A percentile compares a stretch with the other conserved stretches of the same genome.
These are phyloP conservation scores for Fomitiporia mediterranea DNA, from an alignment of 1,284 basidiomycete genomes.

Conservation along the genomic window DNA sequence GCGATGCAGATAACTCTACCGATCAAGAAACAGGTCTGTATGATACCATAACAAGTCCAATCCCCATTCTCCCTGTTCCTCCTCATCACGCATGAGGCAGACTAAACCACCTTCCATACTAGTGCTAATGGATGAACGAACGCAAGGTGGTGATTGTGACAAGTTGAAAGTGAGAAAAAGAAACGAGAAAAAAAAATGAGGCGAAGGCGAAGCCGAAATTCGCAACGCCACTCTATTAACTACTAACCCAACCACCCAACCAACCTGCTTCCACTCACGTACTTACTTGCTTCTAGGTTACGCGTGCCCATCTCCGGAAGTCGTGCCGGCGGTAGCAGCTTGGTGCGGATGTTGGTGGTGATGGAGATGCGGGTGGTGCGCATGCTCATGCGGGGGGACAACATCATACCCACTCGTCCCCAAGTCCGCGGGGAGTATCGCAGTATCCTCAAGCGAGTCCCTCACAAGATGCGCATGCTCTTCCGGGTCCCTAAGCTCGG, in stretches of 20 bases:
- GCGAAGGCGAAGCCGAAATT: background rate
- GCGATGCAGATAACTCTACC: background rate
- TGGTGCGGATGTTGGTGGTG: too few relatives aligned
- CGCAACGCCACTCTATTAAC: background rate
- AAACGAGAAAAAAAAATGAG: background rate
- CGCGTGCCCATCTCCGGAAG: background rate
- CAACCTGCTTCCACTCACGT: background rate
- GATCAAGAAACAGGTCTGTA: background rate
- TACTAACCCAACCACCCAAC: background rate
- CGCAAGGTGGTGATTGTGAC: background rate
- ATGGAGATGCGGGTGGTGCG: too few relatives aligned
- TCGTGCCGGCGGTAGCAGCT: background rate
- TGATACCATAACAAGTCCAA: background rate
- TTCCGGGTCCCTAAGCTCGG: slow-evolving; percentile 39
- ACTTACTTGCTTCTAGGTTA: slow-evolving; percentile 13
- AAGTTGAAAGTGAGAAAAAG: background rate
- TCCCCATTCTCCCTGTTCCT: background rate
- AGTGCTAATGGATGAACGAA: background rate
- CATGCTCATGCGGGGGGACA: too few relatives aligned
- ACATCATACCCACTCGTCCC: slow-evolving; percentile 70
- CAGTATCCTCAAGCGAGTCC: slow-evolving; percentile 62
- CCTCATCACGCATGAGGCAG: background rate
- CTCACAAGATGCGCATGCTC: slow-evolving; percentile 42
- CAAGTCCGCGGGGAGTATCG: slow-evolving; percentile 65
- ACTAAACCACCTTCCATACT: background rate